Conservation (phyloP, 306 rosid species). For the Biancaea sappan region DNA sequence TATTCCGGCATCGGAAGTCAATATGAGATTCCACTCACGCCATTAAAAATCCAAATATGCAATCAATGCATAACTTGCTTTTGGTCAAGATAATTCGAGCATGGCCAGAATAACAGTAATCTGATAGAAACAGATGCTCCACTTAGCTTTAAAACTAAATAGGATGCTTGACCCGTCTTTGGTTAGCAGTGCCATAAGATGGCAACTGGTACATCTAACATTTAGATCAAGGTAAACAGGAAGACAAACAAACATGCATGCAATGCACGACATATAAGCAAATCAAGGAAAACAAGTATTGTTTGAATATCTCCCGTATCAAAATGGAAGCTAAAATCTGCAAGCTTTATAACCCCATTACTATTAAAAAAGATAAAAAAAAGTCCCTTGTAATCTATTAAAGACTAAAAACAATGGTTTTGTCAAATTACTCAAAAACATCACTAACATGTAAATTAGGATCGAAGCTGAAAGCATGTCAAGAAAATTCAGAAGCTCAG, state of each 20-base stretch:
- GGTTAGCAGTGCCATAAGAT: background rate
- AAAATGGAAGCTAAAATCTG: background rate
- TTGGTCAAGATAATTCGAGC: background rate
- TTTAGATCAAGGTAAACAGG: slow-evolving; percentile 2
- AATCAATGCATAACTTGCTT: background rate
- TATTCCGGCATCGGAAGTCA: background rate
- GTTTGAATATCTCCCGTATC: background rate
- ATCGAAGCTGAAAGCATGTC: background rate
- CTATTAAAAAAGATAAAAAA: background rate
- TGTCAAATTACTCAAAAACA: background rate
- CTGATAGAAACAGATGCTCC: too few relatives aligned
- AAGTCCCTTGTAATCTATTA: background rate
- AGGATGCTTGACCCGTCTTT: too few relatives aligned
- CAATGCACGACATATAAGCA: background rate
- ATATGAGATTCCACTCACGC: background rate
- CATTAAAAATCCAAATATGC: background rate
- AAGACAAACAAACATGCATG: background rate
- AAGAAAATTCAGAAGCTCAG: background rate
- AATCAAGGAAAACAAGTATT: background rate
- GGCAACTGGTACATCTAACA: background rate
- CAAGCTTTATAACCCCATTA: background rate
- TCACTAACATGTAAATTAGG: background rate
- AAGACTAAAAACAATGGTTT: background rate
- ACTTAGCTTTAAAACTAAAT: too few relatives aligned
- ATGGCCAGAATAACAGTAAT: background rate